Evolutionary conservation across 2,329 filamentous ascomycete genomes (phyloP).

Genomic region (Sporothrix brasiliensis): DNA sequence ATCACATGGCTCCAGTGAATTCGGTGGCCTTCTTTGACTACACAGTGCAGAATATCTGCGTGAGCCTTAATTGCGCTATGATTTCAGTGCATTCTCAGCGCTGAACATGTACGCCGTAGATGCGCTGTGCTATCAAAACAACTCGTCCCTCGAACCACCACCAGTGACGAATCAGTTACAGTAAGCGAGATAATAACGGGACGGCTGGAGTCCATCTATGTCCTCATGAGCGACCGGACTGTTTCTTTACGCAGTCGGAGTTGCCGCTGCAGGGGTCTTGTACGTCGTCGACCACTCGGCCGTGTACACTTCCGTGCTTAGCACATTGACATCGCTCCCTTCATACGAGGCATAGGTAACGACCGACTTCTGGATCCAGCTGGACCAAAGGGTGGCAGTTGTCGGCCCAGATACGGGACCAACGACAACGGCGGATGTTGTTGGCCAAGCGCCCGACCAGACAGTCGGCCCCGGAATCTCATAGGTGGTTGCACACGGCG

Average conservation of each 20-base stretch:
- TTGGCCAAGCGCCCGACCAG: constrained; percentile 41
- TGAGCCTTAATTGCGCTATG: neutral
- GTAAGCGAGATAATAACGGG: neutral
- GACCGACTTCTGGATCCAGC: constrained; percentile 39
- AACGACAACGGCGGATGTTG: constrained; percentile 42
- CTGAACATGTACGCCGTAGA: neutral
- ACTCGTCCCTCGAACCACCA: too few relatives aligned
- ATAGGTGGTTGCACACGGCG: constrained; percentile 39
- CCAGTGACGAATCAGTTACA: too few relatives aligned
- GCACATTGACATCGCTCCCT: constrained; percentile 32
- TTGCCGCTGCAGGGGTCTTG: constrained; percentile 25
- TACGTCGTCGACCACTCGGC: constrained; percentile 39
- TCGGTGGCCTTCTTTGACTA: too few relatives aligned
- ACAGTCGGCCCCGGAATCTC: constrained; percentile 43
- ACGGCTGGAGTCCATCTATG: neutral
- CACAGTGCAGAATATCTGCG: neutral
- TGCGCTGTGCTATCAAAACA: neutral
- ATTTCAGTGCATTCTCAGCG: neutral
- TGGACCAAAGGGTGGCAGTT: constrained; percentile 38
- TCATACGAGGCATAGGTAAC: constrained; percentile 37
- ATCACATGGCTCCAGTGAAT: neutral
- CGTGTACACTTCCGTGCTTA: constrained; percentile 37
- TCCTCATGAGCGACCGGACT: neutral
- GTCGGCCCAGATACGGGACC: constrained; percentile 40
- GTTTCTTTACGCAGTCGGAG: neutral